Evolutionary conservation across 192 early-diverging fungal species (phyloP).

Genomic region (Coemansia sp.): DNA sequence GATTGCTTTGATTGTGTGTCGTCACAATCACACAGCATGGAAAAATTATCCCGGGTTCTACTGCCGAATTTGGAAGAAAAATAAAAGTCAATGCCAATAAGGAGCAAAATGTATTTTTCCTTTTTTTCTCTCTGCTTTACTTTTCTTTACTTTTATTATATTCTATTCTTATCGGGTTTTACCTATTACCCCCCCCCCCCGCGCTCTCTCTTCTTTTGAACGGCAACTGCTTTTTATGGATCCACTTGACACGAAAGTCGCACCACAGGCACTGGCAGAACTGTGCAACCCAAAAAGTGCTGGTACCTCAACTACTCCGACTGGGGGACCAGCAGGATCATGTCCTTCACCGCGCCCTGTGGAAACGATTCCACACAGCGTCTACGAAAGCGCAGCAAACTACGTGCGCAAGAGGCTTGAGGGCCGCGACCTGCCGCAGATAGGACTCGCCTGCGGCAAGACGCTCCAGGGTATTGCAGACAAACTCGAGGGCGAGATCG

Average conservation of each 20-base stretch:
- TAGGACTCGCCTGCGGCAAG: conserved; percentile 84
- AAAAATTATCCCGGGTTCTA: too few relatives aligned
- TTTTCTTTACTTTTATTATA: not conserved
- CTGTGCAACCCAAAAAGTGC: not conserved
- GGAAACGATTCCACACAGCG: conserved; percentile 48
- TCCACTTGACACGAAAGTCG: not conserved
- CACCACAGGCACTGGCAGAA: conserved; percentile 5
- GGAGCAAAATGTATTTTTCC: not conserved
- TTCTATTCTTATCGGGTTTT: too few relatives aligned
- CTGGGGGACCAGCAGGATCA: not conserved
- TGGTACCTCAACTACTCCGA: not conserved
- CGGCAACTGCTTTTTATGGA: not conserved
- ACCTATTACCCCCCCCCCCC: too few relatives aligned
- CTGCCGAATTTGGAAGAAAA: too few relatives aligned
- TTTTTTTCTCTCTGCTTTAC: not conserved
- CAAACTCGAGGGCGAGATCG: conserved; percentile 59
- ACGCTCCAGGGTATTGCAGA: conserved; percentile 82
- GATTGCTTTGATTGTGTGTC: too few relatives aligned
- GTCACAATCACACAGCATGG: too few relatives aligned
- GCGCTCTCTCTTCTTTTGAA: too few relatives aligned
- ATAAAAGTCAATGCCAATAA: too few relatives aligned
- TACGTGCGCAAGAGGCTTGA: conserved; percentile 52
- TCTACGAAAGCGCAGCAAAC: conserved; percentile 56
- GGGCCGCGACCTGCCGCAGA: conserved; percentile 46
- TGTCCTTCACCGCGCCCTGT: conserved; percentile 35